Evolutionary conservation across 139 green algal genomes (phyloP).

Genomic region (Pleodorina starrii): DNA sequence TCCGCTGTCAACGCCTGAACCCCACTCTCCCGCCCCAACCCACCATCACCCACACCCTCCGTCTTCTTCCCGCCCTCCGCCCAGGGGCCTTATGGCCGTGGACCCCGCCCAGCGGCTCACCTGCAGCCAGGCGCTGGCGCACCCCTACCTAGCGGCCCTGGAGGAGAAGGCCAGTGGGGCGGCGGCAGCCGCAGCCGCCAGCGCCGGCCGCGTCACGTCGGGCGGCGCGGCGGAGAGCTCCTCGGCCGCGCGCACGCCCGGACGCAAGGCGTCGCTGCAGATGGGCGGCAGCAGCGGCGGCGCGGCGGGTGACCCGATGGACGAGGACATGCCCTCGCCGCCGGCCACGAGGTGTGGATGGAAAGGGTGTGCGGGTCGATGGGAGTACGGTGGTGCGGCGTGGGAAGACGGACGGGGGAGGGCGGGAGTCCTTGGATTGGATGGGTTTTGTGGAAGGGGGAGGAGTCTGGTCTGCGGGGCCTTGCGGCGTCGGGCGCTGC

Average conservation of each 20-base stretch:
- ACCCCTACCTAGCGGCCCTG: constrained; percentile 73
- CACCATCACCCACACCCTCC: too few relatives aligned
- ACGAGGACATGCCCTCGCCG: constrained; percentile 48
- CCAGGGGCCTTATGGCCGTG: constrained; percentile 69
- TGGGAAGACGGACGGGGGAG: too few relatives aligned
- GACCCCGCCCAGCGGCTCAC: constrained; percentile 67
- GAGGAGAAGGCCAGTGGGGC: not conserved
- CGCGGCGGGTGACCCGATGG: constrained; percentile 39
- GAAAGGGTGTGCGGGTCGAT: too few relatives aligned
- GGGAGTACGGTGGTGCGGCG: too few relatives aligned
- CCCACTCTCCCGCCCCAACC: too few relatives aligned
- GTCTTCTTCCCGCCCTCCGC: too few relatives aligned
- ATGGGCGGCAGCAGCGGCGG: constrained; percentile 24
- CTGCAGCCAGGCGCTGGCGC: constrained; percentile 58
- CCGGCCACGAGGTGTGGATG: constrained; percentile 33
- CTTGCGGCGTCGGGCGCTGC: too few relatives aligned
- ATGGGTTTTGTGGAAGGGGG: too few relatives aligned
- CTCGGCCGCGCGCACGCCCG: not conserved
- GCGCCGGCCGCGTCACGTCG: constrained; percentile 1
- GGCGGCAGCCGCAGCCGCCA: too few relatives aligned
- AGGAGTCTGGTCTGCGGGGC: too few relatives aligned
- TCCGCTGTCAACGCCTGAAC: too few relatives aligned
- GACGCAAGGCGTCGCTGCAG: constrained; percentile 35
- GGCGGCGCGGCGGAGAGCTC: not conserved
- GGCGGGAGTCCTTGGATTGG: too few relatives aligned